Evolutionary conservation across 2,329 filamentous ascomycete species (phyloP), one percentile per base, ranked within the genome.

Genomic region (Falciphora oryzae): DNA sequence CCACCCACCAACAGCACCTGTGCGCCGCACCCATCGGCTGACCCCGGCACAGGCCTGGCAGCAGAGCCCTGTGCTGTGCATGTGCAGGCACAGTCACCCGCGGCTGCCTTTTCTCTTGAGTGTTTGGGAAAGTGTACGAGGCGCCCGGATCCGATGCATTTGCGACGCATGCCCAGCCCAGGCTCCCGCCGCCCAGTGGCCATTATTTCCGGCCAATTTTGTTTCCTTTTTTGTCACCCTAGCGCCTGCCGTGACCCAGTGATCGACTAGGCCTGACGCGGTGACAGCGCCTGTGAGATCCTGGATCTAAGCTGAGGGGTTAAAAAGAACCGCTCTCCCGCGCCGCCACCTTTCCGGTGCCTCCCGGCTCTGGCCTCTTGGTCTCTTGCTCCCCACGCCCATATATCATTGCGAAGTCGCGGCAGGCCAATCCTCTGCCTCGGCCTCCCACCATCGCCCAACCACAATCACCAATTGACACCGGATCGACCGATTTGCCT

Each of bases 201-300:
- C 10, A n/a, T 11, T 53, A 3, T n/a, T 6, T 8, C 18, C 8
- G 8, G 32, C 2, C 32, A 35, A 35, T 10, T 29, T 29, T 35
- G 32, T 6, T n/a, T 22, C 13, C 22, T 53, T 53, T 53, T 53
- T n/a, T n/a, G 44, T n/a, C 22, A 11, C 44, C 44, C 18, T 61
- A 27, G 59, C 59, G 59, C 59, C 59, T 61, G 59, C 18, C n/a
- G n/a, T 27, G 59, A n/a, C 59, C 59, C 32, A 44, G 59, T 61
- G 59, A 61, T 61, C 59, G 32, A 28, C 59, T 3, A 38, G 31
- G 31, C 27, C 59, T 61, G 31, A 61, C 31, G 44, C 59, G 14
- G 44, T n/a, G 44, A 53, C 44, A 53, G 44, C 44, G 44, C 44
- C 22, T n/a, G 44, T 11, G 18, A n/a, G 7, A 22, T 53, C 7